These are phyloP conservation scores for Saccharomyces kudriavzevii DNA, from an alignment of 805 yeast species.

Conservation along the genomic window DNA sequence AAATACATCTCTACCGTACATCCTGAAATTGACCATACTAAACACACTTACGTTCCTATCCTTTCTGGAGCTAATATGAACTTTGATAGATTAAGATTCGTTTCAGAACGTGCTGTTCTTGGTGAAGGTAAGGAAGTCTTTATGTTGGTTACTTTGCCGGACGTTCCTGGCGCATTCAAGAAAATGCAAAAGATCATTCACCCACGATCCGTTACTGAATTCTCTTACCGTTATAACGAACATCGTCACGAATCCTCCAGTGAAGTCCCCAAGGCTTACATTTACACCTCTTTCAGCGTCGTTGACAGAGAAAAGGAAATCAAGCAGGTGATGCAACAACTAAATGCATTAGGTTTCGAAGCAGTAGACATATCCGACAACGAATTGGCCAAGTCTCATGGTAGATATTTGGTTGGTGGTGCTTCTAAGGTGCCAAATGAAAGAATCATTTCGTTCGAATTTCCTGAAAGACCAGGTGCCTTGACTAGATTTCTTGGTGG, in stretches of 20 bases:
- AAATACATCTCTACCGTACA: slow-evolving; percentile 56
- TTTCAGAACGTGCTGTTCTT: slow-evolving; percentile 93
- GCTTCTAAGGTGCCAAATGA: slow-evolving; percentile 66
- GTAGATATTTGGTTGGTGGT: slow-evolving; percentile 94
- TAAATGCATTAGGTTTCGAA: slow-evolving; percentile 56
- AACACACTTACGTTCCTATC: slow-evolving; percentile 70
- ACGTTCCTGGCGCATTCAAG: slow-evolving; percentile 82
- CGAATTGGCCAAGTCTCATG: slow-evolving; percentile 93
- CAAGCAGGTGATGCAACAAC: slow-evolving; percentile 47
- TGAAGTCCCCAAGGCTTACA: slow-evolving; percentile 53
- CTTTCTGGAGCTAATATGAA: slow-evolving; percentile 97
- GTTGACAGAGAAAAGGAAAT: slow-evolving; percentile 69
- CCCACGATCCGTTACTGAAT: slow-evolving; percentile 91
- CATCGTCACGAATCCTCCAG: slow-evolving; percentile 30
- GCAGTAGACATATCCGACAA: slow-evolving; percentile 85
- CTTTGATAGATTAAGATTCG: slow-evolving; percentile 91
- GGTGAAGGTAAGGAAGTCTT: slow-evolving; percentile 98
- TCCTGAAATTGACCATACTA: slow-evolving; percentile 63
- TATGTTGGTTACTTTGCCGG: slow-evolving; percentile 84
- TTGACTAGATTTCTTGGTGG: slow-evolving; percentile 67
- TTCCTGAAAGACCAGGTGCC: slow-evolving; percentile 97
- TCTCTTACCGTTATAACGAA: slow-evolving; percentile 70
- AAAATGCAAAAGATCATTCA: slow-evolving; percentile 67
- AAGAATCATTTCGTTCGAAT: slow-evolving; percentile 74
- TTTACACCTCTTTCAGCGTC: slow-evolving; percentile 83